Conservation (phyloP, 2,329 filamentous ascomycete genomes). For the Pyrenochaeta sp. region DNA sequence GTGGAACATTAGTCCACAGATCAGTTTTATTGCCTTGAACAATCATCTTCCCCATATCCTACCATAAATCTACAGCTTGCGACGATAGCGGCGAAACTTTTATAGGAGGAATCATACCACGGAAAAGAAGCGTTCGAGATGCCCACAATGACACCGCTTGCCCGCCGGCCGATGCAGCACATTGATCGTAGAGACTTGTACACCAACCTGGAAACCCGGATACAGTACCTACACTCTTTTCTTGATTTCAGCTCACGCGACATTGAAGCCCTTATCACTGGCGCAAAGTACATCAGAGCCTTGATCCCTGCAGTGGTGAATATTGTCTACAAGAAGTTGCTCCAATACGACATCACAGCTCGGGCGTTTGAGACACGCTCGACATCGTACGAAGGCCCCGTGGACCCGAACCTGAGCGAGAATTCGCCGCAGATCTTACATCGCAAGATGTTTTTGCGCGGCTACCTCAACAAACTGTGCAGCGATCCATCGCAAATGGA, state of each 20-base stretch:
- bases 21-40: neutral
- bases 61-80: neutral
- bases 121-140: neutral
- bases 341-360: constrained; percentile 83
- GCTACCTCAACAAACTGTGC: constrained; percentile 78
- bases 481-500: constrained; percentile 77
- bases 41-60: neutral
- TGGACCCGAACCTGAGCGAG: constrained; percentile 71
- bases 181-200: constrained; percentile 76
- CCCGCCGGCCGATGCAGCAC: constrained; percentile 60
- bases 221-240: constrained; percentile 78
- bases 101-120: too few relatives aligned
- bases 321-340: constrained; percentile 82
- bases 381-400: constrained; percentile 71
- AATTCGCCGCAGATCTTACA: constrained; percentile 78
- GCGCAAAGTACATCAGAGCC: constrained; percentile 80
- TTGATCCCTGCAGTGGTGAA: constrained; percentile 85
- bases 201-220: constrained; percentile 72
- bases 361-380: constrained; percentile 72
- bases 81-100: neutral
- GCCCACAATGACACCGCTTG: constrained; percentile 33
- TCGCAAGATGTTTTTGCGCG: constrained; percentile 79
- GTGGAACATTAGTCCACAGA: neutral
- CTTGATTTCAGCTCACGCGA: constrained; percentile 78
- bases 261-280: constrained; percentile 73